Base-by-base conservation (phyloP, 164 flowering plant genomes). In the Berberis thunbergii region DNA sequence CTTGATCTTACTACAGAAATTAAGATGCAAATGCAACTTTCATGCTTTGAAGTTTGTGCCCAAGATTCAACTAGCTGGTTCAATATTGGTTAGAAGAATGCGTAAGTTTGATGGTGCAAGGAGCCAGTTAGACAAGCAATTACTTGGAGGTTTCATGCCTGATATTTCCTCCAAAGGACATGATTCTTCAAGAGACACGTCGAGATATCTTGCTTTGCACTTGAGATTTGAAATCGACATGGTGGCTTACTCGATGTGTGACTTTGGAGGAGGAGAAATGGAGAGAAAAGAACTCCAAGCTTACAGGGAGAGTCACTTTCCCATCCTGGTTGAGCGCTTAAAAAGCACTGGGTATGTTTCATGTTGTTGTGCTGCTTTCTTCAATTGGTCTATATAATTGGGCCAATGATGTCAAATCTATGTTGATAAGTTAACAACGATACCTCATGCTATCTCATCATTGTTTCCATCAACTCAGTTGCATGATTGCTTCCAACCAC, bases 11-110 rank as follows among this genome's bases (percentile, higher is more conserved):
- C 67, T 79, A 73, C 91, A 94, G 97, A 83, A 78, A 73, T 66
- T 94, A 56, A 83, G 96, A 80, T 91, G 96, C 74, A 94, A 94
- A 77, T 94, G 99, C 59, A 95, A 91, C 79, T 91, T 89, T 78
- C 97, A 89, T 65, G 96, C 96, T 41, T 66, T 95, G 74, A 89
- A 86, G 80, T 91, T 86, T 79, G 94, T 73, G 43, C 96, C 93
- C 2, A 86, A 86, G 73, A 95, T 95, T 68, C 96, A 86, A 70
- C 57, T 67, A 77, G 76, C 65, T 49, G 96, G 85, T 53, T 80
- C 99, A 4, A 65, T 89, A 49, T 70, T 94, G 77, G 73, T 91
- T 42, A 80, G 69, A 67, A 84, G 96, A 79, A 83, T 89, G 66
- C 76, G 97, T 44, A 83, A 80, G 48, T 67, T 72, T 66, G 77